Evolutionary conservation across 352 stramenopile genomes (phyloP).

Genomic region (Globisporangium nunn): DNA sequence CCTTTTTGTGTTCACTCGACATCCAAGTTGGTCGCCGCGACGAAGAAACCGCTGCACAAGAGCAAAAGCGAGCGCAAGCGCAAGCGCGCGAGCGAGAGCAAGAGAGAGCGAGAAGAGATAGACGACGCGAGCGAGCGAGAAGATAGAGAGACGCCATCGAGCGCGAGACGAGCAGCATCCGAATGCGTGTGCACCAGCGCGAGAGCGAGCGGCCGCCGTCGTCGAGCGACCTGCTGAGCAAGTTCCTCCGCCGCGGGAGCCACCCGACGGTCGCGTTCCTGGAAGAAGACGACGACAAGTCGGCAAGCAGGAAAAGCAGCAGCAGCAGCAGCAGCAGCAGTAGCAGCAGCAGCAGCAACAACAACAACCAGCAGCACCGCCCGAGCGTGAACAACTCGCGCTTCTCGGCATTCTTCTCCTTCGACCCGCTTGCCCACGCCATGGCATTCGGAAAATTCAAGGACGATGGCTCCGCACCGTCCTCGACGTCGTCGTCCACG

Average conservation of each 20-base stretch:
- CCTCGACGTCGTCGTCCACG: slow-evolving; percentile 1
- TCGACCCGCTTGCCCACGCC: slow-evolving; percentile 15
- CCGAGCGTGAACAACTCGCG: slow-evolving; percentile 9
- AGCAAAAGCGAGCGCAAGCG: no score
- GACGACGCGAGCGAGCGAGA: no score
- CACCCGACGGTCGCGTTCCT: not conserved
- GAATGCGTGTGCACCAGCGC: slow-evolving; percentile 12
- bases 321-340: slow-evolving; percentile 5
- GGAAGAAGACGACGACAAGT: slow-evolving; percentile 1
- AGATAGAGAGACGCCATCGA: no score
- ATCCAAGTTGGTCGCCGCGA: no score
- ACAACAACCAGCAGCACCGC: slow-evolving; percentile 11
- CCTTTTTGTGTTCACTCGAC: no score
- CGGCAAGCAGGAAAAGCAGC: slow-evolving; percentile 1
- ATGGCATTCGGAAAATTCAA: slow-evolving; percentile 13
- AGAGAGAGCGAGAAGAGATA: no score
- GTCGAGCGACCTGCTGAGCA: slow-evolving; percentile 17
- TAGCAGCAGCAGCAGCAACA: not conserved
- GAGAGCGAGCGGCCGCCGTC: slow-evolving; percentile 12
- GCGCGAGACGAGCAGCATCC: no score
- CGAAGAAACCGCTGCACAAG: no score
- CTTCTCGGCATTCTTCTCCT: slow-evolving; percentile 16
- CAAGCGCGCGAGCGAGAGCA: no score
- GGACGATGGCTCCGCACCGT: slow-evolving; percentile 1
- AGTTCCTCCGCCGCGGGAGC: slow-evolving; percentile 18